Percentiles rank a stretch among this genome's conserved stretches.
Evolutionary conservation across 139 green algal species (phyloP).

Genomic region (Volvox reticuliferus): DNA sequence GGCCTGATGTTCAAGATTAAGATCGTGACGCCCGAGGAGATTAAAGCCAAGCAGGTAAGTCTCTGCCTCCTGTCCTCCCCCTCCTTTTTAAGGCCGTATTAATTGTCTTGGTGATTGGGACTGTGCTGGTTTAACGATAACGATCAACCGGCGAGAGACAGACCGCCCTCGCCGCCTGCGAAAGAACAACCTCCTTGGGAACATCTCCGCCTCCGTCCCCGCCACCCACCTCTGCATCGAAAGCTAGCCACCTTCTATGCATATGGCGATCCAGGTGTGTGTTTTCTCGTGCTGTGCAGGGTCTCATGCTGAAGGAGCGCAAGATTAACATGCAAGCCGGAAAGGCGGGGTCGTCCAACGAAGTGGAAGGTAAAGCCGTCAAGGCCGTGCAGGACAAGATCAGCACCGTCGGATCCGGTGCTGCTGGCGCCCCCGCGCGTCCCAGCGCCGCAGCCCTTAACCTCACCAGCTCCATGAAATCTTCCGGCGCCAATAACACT

Average conservation of each 20-base stretch:
- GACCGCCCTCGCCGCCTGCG: too few species aligned
- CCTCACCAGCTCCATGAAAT: background rate
- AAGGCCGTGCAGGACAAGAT: background rate
- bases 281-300: background rate
- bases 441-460: background rate
- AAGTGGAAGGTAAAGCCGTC: slow-evolving; percentile 34
- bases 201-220: background rate
- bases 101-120: too few species aligned
- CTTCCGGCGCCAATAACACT: too few species aligned
- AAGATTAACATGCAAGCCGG: slow-evolving; percentile 40
- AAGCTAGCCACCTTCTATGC: too few species aligned
- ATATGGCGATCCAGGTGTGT: too few species aligned
- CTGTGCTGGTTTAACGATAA: too few species aligned
- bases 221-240: too few species aligned
- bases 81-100: too few species aligned
- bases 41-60: background rate
- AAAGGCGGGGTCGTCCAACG: background rate
- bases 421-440: background rate
- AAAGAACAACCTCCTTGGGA: too few species aligned
- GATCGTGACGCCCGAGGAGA: slow-evolving; percentile 37
- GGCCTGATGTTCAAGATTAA: slow-evolving; percentile 45
- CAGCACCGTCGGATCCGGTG: background rate
- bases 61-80: too few species aligned
- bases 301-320: slow-evolving; percentile 34
- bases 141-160: too few species aligned